Percentiles rank a stretch among this genome's conserved stretches.
Evolutionary conservation across 352 stramenopile species (phyloP).

Genomic region (Phytopythium chamaehyphon): DNA sequence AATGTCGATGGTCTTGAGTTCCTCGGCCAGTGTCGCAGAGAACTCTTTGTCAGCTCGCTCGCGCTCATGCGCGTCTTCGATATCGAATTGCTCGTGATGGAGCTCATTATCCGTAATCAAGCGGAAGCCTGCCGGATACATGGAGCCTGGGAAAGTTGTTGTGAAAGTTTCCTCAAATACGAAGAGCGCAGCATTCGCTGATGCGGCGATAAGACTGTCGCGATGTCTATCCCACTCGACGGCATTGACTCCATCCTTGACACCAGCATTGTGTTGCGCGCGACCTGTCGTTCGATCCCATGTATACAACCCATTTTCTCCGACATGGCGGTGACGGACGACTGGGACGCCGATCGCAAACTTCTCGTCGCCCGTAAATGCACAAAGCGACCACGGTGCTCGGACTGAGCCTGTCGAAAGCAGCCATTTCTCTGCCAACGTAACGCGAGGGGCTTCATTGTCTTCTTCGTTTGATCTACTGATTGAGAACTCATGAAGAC

Average conservation of each 20-base stretch:
- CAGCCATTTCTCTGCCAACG: constrained; percentile 40
- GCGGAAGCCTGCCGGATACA: constrained; percentile 81
- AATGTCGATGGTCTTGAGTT: constrained; percentile 31
- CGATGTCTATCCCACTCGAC: constrained; percentile 53
- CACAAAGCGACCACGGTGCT: constrained; percentile 68
- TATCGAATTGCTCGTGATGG: constrained; percentile 39
- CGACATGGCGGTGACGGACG: constrained; percentile 74
- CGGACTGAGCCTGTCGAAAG: constrained; percentile 67
- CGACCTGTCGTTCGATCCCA: constrained; percentile 53
- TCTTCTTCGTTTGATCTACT: neutral
- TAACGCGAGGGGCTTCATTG: constrained; percentile 8
- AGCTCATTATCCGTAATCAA: constrained; percentile 79
- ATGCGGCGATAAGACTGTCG: constrained; percentile 60
- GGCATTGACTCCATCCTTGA: constrained; percentile 69
- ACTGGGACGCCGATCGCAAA: constrained; percentile 75
- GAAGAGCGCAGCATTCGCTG: constrained; percentile 58
- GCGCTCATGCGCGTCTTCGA: constrained; percentile 26
- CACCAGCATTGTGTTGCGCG: constrained; percentile 66
- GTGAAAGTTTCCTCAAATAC: constrained; percentile 73
- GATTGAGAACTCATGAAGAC: constrained; percentile 60
- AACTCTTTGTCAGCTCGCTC: constrained; percentile 18
- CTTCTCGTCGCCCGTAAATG: constrained; percentile 56
- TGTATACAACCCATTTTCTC: constrained; percentile 76
- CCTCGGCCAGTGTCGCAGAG: constrained; percentile 7
- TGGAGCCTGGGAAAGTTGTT: constrained; percentile 71